These are phyloP conservation scores for Abrus precatorius DNA, from an alignment of 306 rosid species.

Conservation along the genomic window DNA sequence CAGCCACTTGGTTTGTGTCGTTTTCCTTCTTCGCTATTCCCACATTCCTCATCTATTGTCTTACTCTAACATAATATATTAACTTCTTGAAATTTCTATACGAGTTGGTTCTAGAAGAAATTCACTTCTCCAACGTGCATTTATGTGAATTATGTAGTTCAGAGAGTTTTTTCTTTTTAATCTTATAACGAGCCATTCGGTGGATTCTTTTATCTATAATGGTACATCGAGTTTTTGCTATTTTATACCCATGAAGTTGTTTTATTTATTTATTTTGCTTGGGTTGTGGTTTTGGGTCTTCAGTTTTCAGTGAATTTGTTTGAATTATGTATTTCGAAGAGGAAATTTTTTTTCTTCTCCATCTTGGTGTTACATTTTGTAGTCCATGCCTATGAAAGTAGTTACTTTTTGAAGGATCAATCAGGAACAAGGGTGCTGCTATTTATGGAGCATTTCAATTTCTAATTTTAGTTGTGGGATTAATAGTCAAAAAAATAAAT, in stretches of 20 bases:
- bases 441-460: constrained; percentile 17
- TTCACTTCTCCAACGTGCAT: too few relatives aligned
- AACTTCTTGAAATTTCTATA: not conserved
- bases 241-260: not conserved
- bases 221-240: constrained; percentile 7
- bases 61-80: not conserved
- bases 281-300: constrained; percentile 8
- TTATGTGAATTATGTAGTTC: not conserved
- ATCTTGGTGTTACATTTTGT: not conserved
- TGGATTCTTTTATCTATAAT: constrained; percentile 13
- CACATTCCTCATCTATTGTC: not conserved
- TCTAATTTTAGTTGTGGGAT: constrained; percentile 32
- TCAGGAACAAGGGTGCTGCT: constrained; percentile 5
- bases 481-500: not conserved
- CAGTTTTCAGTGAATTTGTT: not conserved
- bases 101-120: not conserved
- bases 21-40: not conserved
- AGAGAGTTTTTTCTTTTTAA: not conserved
- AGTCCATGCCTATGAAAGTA: not conserved
- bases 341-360: not conserved
- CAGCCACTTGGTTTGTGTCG: constrained; percentile 79
- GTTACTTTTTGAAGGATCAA: not conserved
- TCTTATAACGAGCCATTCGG: not conserved
- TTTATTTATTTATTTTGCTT: not conserved
- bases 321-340: constrained; percentile 26